Conservation (phyloP, 2,329 filamentous ascomycete species). For the Aspergillus sp. region DNA sequence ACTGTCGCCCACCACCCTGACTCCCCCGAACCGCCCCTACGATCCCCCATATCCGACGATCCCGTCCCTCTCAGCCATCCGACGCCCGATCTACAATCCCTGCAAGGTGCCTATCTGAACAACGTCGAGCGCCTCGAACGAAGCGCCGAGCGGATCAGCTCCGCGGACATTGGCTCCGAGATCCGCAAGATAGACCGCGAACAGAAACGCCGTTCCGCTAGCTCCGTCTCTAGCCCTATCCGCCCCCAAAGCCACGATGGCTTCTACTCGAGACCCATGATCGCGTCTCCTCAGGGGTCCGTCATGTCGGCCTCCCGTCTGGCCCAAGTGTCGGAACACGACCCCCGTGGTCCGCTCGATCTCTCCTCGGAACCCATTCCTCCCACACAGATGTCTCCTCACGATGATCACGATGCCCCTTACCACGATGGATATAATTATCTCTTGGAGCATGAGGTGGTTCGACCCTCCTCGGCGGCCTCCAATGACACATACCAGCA, state of each 20-base stretch:
- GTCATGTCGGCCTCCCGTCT: slow-evolving; percentile 40
- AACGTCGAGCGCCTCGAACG: slow-evolving; percentile 50
- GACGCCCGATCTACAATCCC: slow-evolving; percentile 48
- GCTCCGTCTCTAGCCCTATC: slow-evolving; percentile 43
- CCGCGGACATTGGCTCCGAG: slow-evolving; percentile 44
- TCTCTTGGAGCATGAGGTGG: neutral
- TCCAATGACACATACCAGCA: slow-evolving; percentile 49
- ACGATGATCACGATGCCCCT: slow-evolving; percentile 7
- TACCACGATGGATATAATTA: slow-evolving; percentile 18
- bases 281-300: slow-evolving; percentile 42
- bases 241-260: slow-evolving; percentile 37
- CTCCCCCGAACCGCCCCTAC: slow-evolving; percentile 33
- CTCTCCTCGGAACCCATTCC: slow-evolving; percentile 15
- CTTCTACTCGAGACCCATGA: slow-evolving; percentile 32
- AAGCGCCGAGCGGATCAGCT: slow-evolving; percentile 47
- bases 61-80: slow-evolving; percentile 47
- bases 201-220: slow-evolving; percentile 42
- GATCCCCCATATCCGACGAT: slow-evolving; percentile 39
- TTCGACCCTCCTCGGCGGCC: slow-evolving; percentile 36
- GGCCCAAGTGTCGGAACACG: slow-evolving; percentile 40
- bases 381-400: slow-evolving; percentile 6
- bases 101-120: slow-evolving; percentile 49
- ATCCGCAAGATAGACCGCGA: slow-evolving; percentile 46
- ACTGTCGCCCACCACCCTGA: slow-evolving; percentile 5
- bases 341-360: slow-evolving; percentile 27